These are phyloP conservation scores for Aspergillus novoparasiticus DNA, from an alignment of 2,329 filamentous ascomycete species.

Conservation along the genomic window DNA sequence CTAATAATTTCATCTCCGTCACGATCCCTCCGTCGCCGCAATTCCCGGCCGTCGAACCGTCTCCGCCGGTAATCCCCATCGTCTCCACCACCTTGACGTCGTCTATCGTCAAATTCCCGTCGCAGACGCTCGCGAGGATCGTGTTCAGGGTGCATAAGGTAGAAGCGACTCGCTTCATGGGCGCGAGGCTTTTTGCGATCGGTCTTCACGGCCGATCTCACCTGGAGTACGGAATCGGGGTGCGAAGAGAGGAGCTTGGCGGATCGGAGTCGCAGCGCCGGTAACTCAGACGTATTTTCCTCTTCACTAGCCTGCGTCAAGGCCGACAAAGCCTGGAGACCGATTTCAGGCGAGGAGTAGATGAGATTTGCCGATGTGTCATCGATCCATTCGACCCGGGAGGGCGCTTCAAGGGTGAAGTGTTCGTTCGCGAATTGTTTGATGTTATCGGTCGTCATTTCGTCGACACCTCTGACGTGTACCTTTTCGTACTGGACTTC, in stretches of 20 bases:
- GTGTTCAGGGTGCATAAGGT: slow-evolving; percentile 86
- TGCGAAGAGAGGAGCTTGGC: slow-evolving; percentile 70
- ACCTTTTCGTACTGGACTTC: slow-evolving; percentile 62
- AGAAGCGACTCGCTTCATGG: slow-evolving; percentile 81
- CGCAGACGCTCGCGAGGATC: slow-evolving; percentile 75
- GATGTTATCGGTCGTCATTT: slow-evolving; percentile 78
- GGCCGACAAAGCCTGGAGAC: slow-evolving; percentile 55
- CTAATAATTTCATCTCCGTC: slow-evolving; percentile 65
- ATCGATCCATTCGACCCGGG: slow-evolving; percentile 89
- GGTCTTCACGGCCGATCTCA: slow-evolving; percentile 72
- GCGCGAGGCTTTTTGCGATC: slow-evolving; percentile 83
- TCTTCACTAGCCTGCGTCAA: slow-evolving; percentile 46
- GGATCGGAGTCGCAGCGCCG: slow-evolving; percentile 64
- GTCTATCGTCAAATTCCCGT: slow-evolving; percentile 52
- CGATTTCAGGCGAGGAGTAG: slow-evolving; percentile 62
- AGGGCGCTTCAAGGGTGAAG: slow-evolving; percentile 58
- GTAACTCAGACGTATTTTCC: slow-evolving; percentile 50
- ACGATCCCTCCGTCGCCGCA: slow-evolving; percentile 42
- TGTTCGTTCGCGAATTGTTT: slow-evolving; percentile 72
- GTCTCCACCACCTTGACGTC: slow-evolving; percentile 39
- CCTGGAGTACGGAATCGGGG: slow-evolving; percentile 68
- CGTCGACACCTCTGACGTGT: slow-evolving; percentile 82
- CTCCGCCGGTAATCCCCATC: slow-evolving; percentile 51
- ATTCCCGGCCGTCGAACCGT: slow-evolving; percentile 65
- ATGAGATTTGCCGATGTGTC: slow-evolving; percentile 87